Conservation (phyloP, 2,329 filamentous ascomycete genomes). For the Teratosphaeria viscida region DNA sequence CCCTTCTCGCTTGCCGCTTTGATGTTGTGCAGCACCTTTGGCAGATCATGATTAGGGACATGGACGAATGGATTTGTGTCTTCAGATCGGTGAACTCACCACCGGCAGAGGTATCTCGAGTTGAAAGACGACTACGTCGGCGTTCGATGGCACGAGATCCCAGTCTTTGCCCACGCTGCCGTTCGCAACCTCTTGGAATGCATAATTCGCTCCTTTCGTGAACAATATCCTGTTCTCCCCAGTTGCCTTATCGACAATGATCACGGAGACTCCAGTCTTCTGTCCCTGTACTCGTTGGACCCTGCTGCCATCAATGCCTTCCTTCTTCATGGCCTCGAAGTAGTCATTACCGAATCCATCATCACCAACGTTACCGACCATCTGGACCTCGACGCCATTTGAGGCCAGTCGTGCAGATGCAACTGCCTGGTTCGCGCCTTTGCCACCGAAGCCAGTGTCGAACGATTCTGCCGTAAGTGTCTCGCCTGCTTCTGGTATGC, state of each 20-base stretch:
- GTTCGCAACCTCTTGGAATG: slow-evolving; percentile 16
- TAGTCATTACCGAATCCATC: slow-evolving; percentile 34
- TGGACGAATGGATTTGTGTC: not conserved
- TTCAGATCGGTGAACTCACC: slow-evolving; percentile 12
- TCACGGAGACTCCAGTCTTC: slow-evolving; percentile 40
- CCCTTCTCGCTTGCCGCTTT: slow-evolving; percentile 17
- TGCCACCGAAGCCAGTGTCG: slow-evolving; percentile 74
- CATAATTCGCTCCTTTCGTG: slow-evolving; percentile 37
- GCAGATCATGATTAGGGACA: not conserved
- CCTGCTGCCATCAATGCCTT: slow-evolving; percentile 33
- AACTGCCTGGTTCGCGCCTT: slow-evolving; percentile 92
- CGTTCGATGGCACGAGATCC: slow-evolving; percentile 30
- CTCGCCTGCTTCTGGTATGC: slow-evolving; percentile 75
- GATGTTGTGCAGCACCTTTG: slow-evolving; percentile 25
- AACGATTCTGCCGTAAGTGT: slow-evolving; percentile 74
- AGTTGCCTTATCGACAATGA: slow-evolving; percentile 37
- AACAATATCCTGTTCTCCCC: slow-evolving; percentile 42
- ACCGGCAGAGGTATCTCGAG: slow-evolving; percentile 37
- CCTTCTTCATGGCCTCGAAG: slow-evolving; percentile 31
- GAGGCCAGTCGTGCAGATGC: slow-evolving; percentile 19
- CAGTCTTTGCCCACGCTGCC: not conserved
- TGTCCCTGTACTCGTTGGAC: slow-evolving; percentile 32
- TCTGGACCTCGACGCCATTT: slow-evolving; percentile 32
- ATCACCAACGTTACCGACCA: slow-evolving; percentile 41
- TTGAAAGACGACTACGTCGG: slow-evolving; percentile 36